Evolutionary conservation across 768 basidiomycete genomes (phyloP).

Genomic region (Termitomyces sp.): DNA sequence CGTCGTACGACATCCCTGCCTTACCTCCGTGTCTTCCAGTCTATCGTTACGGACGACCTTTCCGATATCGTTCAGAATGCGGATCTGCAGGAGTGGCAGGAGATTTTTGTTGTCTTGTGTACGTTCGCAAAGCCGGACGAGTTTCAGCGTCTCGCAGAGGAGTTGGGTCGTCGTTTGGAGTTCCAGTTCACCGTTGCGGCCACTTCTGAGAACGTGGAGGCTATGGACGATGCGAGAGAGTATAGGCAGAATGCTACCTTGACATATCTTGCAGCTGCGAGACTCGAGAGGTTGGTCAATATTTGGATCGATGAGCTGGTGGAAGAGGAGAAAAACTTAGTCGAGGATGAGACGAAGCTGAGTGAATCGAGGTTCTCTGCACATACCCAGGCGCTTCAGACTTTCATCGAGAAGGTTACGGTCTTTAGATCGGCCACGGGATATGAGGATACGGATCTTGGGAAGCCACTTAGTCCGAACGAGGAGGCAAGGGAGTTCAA

Average conservation of each 20-base stretch:
- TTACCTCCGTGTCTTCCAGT: slow-evolving; percentile 92
- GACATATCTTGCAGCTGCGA: slow-evolving; percentile 89
- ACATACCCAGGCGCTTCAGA: slow-evolving; percentile 82
- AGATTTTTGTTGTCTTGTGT: slow-evolving; percentile 94
- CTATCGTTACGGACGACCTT: slow-evolving; percentile 88
- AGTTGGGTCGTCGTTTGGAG: slow-evolving; percentile 87
- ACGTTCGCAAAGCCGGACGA: slow-evolving; percentile 87
- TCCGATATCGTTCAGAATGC: slow-evolving; percentile 95
- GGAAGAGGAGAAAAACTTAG: slow-evolving; percentile 70
- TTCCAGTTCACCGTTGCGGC: slow-evolving; percentile 66
- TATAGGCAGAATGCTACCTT: slow-evolving; percentile 85
- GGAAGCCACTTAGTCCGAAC: slow-evolving; percentile 26
- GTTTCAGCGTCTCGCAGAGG: slow-evolving; percentile 83
- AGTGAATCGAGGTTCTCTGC: slow-evolving; percentile 64
- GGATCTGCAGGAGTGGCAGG: slow-evolving; percentile 90
- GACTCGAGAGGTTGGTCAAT: slow-evolving; percentile 78
- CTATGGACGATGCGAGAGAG: slow-evolving; percentile 33
- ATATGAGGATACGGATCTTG: slow-evolving; percentile 72
- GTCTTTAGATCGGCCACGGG: slow-evolving; percentile 86
- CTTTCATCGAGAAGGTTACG: slow-evolving; percentile 94
- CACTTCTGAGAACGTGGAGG: slow-evolving; percentile 40
- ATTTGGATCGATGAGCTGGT: slow-evolving; percentile 90
- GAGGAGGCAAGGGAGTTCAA: slow-evolving; percentile 66
- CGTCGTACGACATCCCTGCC: slow-evolving; percentile 68
- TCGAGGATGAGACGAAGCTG: slow-evolving; percentile 31